These are phyloP conservation scores for Martensiomyces pterosporus DNA, from an alignment of 192 early-diverging fungal genomes.

Conservation along the genomic window DNA sequence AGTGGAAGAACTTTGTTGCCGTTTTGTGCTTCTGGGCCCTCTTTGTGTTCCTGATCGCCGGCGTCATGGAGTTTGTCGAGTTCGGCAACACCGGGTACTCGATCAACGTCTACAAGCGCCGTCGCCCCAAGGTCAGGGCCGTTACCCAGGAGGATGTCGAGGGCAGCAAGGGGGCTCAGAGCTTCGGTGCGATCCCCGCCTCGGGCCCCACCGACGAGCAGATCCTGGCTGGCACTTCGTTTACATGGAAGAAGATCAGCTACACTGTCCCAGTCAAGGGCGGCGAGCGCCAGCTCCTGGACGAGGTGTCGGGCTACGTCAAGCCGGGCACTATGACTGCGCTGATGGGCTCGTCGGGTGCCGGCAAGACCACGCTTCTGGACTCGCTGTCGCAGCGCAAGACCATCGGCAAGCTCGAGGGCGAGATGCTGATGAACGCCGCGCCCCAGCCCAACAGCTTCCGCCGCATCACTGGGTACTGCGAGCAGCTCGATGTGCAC, in stretches of 20 bases:
- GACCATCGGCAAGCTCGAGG: conserved; percentile 61
- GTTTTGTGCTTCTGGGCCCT: conserved; percentile 45
- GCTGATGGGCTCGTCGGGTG: conserved; percentile 68
- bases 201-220: conserved; percentile 43
- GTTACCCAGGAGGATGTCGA: conserved; percentile 5
- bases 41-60: conserved; percentile 28
- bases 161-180: conserved; percentile 9
- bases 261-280: conserved; percentile 56
- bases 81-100: conserved; percentile 54
- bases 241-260: conserved; percentile 61
- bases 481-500: conserved; percentile 82
- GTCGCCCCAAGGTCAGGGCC: conserved; percentile 19
- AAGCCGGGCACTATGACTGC: conserved; percentile 76
- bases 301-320: conserved; percentile 66
- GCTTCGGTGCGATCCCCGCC: conserved; percentile 6
- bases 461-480: conserved; percentile 71
- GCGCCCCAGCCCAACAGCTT: conserved; percentile 52
- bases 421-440: conserved; percentile 69
- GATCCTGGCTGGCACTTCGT: conserved; percentile 53
- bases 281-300: conserved; percentile 54
- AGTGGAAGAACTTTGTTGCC: conserved; percentile 60
- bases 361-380: conserved; percentile 74
- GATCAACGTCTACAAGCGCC: conserved; percentile 52
- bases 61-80: conserved; percentile 61
- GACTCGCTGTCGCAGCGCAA: conserved; percentile 75